Base-by-base conservation (phyloP, 768 basidiomycete species). In the Boletus subparvulus region DNA sequence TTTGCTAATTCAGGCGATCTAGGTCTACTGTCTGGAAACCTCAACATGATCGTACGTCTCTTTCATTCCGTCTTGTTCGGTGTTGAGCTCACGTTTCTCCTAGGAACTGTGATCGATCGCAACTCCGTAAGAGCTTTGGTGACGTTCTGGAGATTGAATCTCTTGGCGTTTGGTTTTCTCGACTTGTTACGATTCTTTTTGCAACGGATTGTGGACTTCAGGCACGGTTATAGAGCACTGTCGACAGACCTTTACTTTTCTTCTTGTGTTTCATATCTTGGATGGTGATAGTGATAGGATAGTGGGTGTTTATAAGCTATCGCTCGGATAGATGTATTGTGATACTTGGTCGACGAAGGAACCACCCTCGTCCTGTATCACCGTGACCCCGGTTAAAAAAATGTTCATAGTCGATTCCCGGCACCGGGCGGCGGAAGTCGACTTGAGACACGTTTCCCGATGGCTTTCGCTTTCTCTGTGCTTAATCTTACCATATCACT, bases 1-100 rank as follows among this genome's bases (percentile, higher is more conserved):
- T 58, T 63, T 59, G 60, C 62, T 62, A 26, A 69, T 28, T 14
- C 19, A 12, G 26, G 12, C 24, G 14, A 11, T 61, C 11, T 55
- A 80, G 84, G 86, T 62, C 73, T 92, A 54, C 75, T 92, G 55
- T 87, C 87, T 26, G 90, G 90, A 44, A 87, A 87, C 69, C 73
- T 92, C 57, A 86, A 81, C 69, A 83, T 89, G 81, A 91, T 84
- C 51, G 84, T 84, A 64, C 62, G 79, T 75, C 33, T 52, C 45
- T 33, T 51, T 5, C 16, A 21, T 48, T 48, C 16, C 28, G n/a
- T 47, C 26, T n/a, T 40, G 16, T 52, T 13, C 5, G 8, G 1
- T 8, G 6, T 21, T 3, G 44, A 42, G 10, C 56, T 63, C 30
- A 64, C 39, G 2, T 35, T 33, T 32, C 9, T 50, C 21, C 39